Evolutionary conservation across 2,329 filamentous ascomycete genomes (phyloP), one percentile per base, ranked within the genome.

Genomic region (Fusarium stilboides): DNA sequence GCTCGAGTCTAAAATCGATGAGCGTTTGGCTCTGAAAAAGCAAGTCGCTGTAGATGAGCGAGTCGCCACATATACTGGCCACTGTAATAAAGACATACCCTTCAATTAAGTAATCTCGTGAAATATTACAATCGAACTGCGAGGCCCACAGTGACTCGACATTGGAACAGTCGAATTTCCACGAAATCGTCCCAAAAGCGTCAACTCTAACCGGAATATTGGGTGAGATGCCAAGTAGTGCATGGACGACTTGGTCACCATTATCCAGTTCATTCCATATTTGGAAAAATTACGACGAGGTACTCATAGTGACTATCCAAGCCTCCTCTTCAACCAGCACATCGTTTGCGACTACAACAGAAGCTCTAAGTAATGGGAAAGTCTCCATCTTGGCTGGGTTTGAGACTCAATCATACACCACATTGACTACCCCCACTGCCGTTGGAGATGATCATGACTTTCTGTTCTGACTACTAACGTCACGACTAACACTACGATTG

Each of bases 251-350:
- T 64, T 59, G 7, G 59, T 59, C 5, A 55, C 63, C n/a, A 24
- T 15, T 24, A 64, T n/a, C 63, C 63, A 67, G 22, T 59, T 67
- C 9, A 46, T 60, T 7, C 55, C 58, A 49, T 67, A 67, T 34
- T 64, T 17, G 55, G 51, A 47, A 60, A 67, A 59, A 67, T 64
- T 46, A 64, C 64, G 43, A 67, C 59, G 20, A 67, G 63, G 26
- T 67, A 67, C 34, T 64, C 59, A 43, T 67, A 67, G 47, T 67
- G 64, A 8, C 63, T 67, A 28, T 67, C 63, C 1, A 59, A 64
- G n/a, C 63, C 63, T 15, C 59, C 63, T 12, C 63, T 59, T 59
- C 63, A 67, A n/a, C 63, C 63, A 24, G 55, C 59, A 45, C 43
- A 4, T 26, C 15, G 19, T 31, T 19, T 19, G 44, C 34, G 4